A percentile compares a stretch with the other conserved stretches of the same genome.
Conservation (phyloP, 352 stramenopile genomes). For the Globisporangium nodosum region DNA sequence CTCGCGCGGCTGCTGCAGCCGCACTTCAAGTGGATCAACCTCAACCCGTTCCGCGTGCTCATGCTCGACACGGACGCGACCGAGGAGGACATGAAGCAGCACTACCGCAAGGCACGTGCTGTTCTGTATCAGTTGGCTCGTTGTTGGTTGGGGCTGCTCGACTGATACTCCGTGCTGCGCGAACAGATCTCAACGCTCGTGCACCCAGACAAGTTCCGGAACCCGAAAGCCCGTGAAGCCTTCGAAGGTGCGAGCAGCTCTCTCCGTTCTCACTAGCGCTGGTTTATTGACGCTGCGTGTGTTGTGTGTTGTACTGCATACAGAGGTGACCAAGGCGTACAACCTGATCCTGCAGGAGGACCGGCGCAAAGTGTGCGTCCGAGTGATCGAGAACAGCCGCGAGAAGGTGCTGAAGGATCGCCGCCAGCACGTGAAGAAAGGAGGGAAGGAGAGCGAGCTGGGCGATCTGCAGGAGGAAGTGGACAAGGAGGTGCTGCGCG, state of each 20-base stretch:
- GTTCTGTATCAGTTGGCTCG: not conserved
- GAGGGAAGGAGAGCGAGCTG: constrained; percentile 63
- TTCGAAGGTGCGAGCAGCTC: constrained; percentile 63
- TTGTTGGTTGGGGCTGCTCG: too few relatives aligned
- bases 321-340: constrained; percentile 86
- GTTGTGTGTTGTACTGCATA: constrained; percentile 1
- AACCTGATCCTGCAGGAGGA: constrained; percentile 83
- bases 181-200: constrained; percentile 78
- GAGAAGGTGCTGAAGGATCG: constrained; percentile 72
- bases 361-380: constrained; percentile 70
- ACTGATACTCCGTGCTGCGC: not conserved
- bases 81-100: constrained; percentile 88
- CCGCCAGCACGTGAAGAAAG: constrained; percentile 73
- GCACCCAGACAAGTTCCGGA: constrained; percentile 81
- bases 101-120: constrained; percentile 74
- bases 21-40: constrained; percentile 83
- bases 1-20: constrained; percentile 57
- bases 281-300: not conserved
- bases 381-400: constrained; percentile 72
- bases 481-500: constrained; percentile 73
- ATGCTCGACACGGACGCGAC: constrained; percentile 85
- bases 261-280: too few relatives aligned
- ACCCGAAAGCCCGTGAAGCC: constrained; percentile 69
- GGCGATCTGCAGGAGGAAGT: constrained; percentile 51
- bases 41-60: constrained; percentile 86